Evolutionary conservation across 768 basidiomycete genomes (phyloP), one percentile per base, ranked within the genome.

Genomic region (Kwoniella newhampshirensis): DNA sequence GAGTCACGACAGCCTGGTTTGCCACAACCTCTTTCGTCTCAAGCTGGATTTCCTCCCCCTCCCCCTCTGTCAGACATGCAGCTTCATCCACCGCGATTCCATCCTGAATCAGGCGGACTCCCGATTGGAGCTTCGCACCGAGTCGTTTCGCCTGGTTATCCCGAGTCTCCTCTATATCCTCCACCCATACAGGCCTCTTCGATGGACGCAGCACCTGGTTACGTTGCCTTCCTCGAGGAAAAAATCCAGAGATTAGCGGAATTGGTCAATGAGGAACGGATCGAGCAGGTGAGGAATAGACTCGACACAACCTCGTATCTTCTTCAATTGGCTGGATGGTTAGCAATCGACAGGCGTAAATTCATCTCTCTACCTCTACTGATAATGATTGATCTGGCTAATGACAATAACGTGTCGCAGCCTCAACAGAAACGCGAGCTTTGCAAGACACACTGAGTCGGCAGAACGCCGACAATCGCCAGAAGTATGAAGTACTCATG

Each of bases 161-260:
- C 62, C 8, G 70, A 63, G 21, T 48, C 62, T 2, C 54, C 63
- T 4, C 50, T 47, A 23, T 66, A 62, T 42, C 55, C 64, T 9
- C 64, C 56, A 26, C 57, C 57, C 18, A 8, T 55, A 27, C 28
- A 18, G 18, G 43, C 51, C 4, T 41, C 48, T 2, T 47, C 63
- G 1, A 44, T 62, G 3, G 57, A 59, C 3, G 44, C 39, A 17
- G 30, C 67, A 15, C 37, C 50, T 12, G 27, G 28, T 12, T 68
- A 66, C 25, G 52, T 72, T 13, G 48, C 57, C 15, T 39, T 27
- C 3, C 56, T 72, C 18, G 70, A 72, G 43, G 65, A 69, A 2
- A 48, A 35, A 15, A 26, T 72, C 3, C 53, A 57, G 13, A 45
- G 51, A n/a, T 25, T 69, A 26, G 52, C 51, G 17, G 57, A 61